Conservation (phyloP, 140 eudicot species). For the Senecio squalidus region DNA sequence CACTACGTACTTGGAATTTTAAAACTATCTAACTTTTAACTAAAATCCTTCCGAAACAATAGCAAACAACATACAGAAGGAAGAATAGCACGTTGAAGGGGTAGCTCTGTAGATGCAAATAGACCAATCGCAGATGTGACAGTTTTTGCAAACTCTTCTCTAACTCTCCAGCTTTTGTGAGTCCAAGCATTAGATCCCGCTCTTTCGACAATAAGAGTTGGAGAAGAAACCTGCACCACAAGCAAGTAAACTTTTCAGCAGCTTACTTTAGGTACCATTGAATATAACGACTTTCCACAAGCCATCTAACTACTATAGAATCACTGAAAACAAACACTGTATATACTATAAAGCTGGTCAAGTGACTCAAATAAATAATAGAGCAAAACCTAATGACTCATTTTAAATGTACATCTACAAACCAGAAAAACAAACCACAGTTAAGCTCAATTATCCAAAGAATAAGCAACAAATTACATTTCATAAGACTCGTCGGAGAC, state of each 20-base stretch:
- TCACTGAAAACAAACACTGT: background rate
- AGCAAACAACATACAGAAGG: slow-evolving; percentile 64
- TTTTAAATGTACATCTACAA: background rate
- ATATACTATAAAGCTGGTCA: slow-evolving; percentile 5
- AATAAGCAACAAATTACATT: slow-evolving; percentile 1
- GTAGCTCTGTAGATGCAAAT: slow-evolving; percentile 93
- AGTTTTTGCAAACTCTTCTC: slow-evolving; percentile 96
- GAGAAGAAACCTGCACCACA: slow-evolving; percentile 83
- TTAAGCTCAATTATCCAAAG: no score
- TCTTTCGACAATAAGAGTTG: slow-evolving; percentile 94
- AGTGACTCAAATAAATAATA: slow-evolving; percentile 4
- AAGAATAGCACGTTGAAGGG: slow-evolving; percentile 96
- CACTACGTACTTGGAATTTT: slow-evolving; percentile 1
- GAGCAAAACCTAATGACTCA: background rate
- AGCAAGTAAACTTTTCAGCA: slow-evolving; percentile 7
- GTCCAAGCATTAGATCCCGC: slow-evolving; percentile 97
- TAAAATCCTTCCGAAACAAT: background rate
- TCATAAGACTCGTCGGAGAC: background rate
- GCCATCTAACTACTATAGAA: slow-evolving; percentile 4
- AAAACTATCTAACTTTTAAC: background rate
- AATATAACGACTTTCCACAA: background rate
- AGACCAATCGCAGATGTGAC: slow-evolving; percentile 92
- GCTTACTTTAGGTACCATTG: background rate
- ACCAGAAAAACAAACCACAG: background rate
- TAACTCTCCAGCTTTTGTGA: slow-evolving; percentile 97